These are phyloP conservation scores for Penicillium sp. DNA, from an alignment of 2,329 filamentous ascomycete genomes.

Conservation along the genomic window DNA sequence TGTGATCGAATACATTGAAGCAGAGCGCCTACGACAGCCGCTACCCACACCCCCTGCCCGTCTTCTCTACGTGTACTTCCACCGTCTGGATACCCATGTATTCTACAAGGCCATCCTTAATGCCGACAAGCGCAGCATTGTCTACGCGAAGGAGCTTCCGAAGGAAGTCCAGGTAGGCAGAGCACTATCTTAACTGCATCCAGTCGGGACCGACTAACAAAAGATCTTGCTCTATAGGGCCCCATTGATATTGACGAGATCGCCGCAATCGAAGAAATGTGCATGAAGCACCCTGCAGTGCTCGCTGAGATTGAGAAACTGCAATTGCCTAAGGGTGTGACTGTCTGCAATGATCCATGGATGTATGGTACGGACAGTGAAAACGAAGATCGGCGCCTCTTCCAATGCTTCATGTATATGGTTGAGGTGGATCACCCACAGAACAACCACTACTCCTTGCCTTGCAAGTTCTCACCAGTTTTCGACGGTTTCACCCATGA, in stretches of 20 bases:
- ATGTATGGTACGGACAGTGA: conserved; percentile 57
- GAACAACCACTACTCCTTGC: conserved; percentile 38
- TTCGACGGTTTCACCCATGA: conserved; percentile 60
- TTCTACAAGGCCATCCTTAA: conserved; percentile 44
- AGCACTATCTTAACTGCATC: neutral
- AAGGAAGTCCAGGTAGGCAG: conserved; percentile 45
- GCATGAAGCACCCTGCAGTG: conserved; percentile 53
- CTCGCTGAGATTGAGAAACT: conserved; percentile 58
- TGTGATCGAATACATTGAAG: conserved; percentile 58
- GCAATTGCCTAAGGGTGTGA: conserved; percentile 54
- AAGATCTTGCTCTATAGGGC: conserved; percentile 54
- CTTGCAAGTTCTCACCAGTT: conserved; percentile 38
- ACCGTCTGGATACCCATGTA: conserved; percentile 39
- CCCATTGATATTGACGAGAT: conserved; percentile 59
- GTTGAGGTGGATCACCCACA: conserved; percentile 35
- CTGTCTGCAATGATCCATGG: conserved; percentile 62
- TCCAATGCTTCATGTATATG: conserved; percentile 43
- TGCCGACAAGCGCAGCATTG: conserved; percentile 35
- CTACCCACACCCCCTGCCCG: conserved; percentile 50
- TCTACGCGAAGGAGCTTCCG: conserved; percentile 43
- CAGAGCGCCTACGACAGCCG: conserved; percentile 53
- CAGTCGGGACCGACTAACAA: conserved; percentile 47
- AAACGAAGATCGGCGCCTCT: conserved; percentile 40
- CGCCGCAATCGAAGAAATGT: conserved; percentile 54
- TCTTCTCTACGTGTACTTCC: conserved; percentile 53